Conservation (phyloP, 768 basidiomycete species). For the Suillus spraguei region DNA sequence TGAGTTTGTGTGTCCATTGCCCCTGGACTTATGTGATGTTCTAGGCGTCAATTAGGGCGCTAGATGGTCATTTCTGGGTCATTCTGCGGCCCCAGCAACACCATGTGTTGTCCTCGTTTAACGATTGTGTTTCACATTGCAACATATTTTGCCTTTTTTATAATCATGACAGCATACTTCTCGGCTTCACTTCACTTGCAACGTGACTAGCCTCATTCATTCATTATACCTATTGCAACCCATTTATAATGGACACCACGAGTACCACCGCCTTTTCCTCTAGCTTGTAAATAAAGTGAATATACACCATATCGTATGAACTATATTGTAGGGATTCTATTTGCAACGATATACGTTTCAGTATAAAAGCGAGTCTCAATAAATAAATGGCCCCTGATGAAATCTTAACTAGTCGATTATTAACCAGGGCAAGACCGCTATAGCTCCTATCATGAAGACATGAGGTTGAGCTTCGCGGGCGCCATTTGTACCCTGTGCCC, state of each 20-base stretch:
- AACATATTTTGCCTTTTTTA: background rate
- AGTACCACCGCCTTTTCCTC: background rate
- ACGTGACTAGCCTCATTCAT: background rate
- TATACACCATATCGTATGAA: background rate
- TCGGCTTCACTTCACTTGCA: background rate
- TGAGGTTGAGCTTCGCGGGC: conserved; percentile 18
- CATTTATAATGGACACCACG: background rate
- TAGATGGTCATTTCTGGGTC: background rate
- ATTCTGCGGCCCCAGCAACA: background rate
- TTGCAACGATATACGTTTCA: background rate
- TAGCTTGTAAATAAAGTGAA: background rate
- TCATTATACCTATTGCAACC: conserved; percentile 5
- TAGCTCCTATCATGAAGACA: background rate
- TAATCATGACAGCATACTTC: background rate
- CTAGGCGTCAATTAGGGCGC: background rate
- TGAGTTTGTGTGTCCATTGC: background rate
- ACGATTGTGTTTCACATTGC: background rate
- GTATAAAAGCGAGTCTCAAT: background rate
- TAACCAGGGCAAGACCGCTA: background rate
- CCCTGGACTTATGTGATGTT: background rate
- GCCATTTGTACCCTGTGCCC: conserved; percentile 52
- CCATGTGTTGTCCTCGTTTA: background rate
- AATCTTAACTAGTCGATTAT: background rate
- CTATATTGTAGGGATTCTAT: background rate
- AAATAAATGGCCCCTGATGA: background rate